Evolutionary conservation across 805 yeast species (phyloP).

Genomic region (Starmera pachycereana): DNA sequence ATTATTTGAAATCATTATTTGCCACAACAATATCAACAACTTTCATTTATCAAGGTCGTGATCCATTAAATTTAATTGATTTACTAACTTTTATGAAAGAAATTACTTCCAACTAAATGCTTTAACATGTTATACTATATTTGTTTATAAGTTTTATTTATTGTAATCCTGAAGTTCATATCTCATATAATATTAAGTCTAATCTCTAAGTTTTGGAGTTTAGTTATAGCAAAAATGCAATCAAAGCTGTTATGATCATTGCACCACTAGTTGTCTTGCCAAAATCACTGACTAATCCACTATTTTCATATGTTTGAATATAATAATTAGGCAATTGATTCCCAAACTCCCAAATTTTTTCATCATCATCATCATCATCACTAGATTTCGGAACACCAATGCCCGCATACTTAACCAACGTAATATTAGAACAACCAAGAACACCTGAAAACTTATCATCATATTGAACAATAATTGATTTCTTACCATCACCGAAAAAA

Average conservation of each 20-base stretch:
- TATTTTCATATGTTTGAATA: too few species aligned
- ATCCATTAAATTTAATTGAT: slow-evolving; percentile 18
- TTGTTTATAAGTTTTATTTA: neutral
- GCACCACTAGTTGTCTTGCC: too few species aligned
- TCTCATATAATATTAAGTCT: too few species aligned
- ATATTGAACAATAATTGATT: slow-evolving; percentile 42
- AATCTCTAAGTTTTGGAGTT: too few species aligned
- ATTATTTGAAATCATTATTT: slow-evolving; percentile 81
- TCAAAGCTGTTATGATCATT: too few species aligned
- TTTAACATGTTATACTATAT: neutral
- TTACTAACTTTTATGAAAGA: slow-evolving; percentile 18
- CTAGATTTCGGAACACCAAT: too few species aligned
- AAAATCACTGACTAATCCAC: too few species aligned
- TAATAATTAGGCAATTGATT: too few species aligned
- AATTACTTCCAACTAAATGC: neutral
- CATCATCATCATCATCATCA: too few species aligned
- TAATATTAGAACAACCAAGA: slow-evolving; percentile 48
- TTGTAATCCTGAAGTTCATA: too few species aligned
- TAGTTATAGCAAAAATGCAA: too few species aligned
- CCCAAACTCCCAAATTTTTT: too few species aligned
- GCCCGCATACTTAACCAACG: neutral
- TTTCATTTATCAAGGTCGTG: slow-evolving; percentile 18
- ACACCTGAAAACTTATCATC: slow-evolving; percentile 38
- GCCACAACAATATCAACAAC: slow-evolving; percentile 19
- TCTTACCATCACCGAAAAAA: slow-evolving; percentile 38